Evolutionary conservation across 495 filamentous ascomycete genomes (phyloP).

Genomic region (Podospora didyma): DNA sequence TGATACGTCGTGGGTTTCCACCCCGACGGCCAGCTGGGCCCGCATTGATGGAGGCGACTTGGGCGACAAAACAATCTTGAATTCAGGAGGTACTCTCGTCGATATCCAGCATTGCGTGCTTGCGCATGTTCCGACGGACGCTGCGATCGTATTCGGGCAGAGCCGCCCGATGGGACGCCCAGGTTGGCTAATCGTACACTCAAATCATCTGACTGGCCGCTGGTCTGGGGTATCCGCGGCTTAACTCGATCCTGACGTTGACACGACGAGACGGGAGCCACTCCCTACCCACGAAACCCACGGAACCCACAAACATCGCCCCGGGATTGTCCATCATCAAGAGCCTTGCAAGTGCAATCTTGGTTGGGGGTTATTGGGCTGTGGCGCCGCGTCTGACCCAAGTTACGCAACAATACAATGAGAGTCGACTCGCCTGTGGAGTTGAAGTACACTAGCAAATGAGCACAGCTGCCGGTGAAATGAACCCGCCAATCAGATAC

Average conservation of each 20-base stretch:
- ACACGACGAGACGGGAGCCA: slow-evolving; percentile 7
- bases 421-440: slow-evolving; percentile 2
- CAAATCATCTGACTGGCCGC: neutral
- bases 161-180: neutral
- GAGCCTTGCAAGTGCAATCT: slow-evolving; percentile 4
- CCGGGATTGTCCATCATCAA: neutral
- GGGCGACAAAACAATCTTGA: neutral
- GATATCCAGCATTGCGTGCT: too few relatives aligned
- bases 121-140: neutral
- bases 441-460: too few relatives aligned
- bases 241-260: slow-evolving; percentile 7
- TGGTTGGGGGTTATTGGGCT: slow-evolving; percentile 1
- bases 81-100: neutral
- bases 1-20: too few relatives aligned
- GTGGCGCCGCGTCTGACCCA: slow-evolving; percentile 7
- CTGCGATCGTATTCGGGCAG: slow-evolving; percentile 8
- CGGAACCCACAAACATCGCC: neutral
- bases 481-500: slow-evolving; percentile 4
- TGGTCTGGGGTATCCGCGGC: slow-evolving; percentile 15
- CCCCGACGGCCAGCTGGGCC: neutral
- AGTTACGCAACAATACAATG: too few relatives aligned
- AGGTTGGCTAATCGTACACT: neutral
- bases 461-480: neutral
- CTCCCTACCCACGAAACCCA: neutral
- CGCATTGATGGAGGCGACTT: neutral